phyloP scores from a whole-genome alignment of 2,329 filamentous ascomycete species.

The Endothia cerciana region DNA sequence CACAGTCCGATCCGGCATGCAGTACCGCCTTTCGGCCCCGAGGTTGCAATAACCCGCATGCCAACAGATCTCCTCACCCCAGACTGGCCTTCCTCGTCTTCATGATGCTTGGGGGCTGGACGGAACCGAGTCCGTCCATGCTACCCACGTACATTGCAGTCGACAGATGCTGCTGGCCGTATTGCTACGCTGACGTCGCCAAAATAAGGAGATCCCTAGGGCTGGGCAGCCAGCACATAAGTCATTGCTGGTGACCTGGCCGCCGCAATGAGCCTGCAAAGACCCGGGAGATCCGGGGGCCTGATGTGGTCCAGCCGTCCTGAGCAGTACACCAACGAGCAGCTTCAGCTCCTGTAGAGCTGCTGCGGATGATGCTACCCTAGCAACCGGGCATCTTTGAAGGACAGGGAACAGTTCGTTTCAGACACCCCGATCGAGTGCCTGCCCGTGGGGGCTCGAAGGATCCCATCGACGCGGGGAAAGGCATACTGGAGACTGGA shows the following conservation, averaged over 20 bases:
- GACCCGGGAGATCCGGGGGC: neutral
- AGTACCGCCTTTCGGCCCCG: constrained; percentile 8
- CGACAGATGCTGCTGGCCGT: neutral
- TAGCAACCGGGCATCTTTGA: neutral
- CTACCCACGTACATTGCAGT: neutral
- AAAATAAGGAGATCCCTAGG: neutral
- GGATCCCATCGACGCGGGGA: constrained; percentile 4
- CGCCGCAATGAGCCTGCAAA: neutral
- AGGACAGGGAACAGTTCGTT: constrained; percentile 7
- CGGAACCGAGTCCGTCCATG: constrained; percentile 3
- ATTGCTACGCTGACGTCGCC: neutral
- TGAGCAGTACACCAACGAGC: neutral
- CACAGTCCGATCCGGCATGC: neutral
- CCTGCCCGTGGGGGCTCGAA: neutral
- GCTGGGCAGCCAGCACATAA: neutral
- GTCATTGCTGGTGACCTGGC: neutral
- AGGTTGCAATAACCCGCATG: neutral
- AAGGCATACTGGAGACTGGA: neutral
- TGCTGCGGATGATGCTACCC: constrained; percentile 7
- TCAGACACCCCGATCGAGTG: neutral
- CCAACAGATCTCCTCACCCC: neutral
- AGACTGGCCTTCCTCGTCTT: neutral
- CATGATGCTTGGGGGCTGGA: neutral
- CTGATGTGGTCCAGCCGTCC: neutral
- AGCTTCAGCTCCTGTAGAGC: neutral